phyloP scores from a whole-genome alignment of 1,139 yeast species.

The Geotrichum carabidarum region DNA sequence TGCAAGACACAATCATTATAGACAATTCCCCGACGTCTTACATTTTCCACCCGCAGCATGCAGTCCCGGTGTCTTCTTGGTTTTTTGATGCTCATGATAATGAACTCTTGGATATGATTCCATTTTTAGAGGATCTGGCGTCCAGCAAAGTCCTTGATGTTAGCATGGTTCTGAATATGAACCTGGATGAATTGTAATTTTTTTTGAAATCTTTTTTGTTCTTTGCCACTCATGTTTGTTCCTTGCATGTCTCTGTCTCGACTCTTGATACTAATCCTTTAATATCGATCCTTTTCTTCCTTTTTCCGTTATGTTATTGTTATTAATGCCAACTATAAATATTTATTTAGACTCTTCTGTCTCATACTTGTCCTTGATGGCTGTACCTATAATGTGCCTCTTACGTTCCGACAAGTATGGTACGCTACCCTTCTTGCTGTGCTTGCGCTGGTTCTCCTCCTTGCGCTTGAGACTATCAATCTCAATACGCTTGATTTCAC shows the following conservation, averaged over 20 bases:
- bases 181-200: constrained; percentile 9
- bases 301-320: too few species aligned
- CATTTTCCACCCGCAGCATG: constrained; percentile 95
- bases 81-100: constrained; percentile 97
- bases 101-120: constrained; percentile 84
- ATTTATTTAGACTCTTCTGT: too few species aligned
- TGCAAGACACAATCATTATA: constrained; percentile 76
- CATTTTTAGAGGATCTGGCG: constrained; percentile 82
- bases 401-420: constrained; percentile 60
- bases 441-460: constrained; percentile 75
- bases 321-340: neutral
- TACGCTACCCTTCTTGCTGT: constrained; percentile 63
- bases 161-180: constrained; percentile 72
- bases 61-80: constrained; percentile 98
- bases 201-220: neutral
- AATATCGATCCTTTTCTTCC: neutral
- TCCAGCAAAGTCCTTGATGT: constrained; percentile 69
- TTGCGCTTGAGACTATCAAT: constrained; percentile 66
- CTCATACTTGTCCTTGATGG: constrained; percentile 46
- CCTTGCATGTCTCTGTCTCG: too few species aligned
- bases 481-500: constrained; percentile 76
- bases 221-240: neutral
- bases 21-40: constrained; percentile 98
- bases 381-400: constrained; percentile 81
- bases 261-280: neutral